Evolutionary conservation across 768 basidiomycete genomes (phyloP).

Genomic region (Mycena indigotica): DNA sequence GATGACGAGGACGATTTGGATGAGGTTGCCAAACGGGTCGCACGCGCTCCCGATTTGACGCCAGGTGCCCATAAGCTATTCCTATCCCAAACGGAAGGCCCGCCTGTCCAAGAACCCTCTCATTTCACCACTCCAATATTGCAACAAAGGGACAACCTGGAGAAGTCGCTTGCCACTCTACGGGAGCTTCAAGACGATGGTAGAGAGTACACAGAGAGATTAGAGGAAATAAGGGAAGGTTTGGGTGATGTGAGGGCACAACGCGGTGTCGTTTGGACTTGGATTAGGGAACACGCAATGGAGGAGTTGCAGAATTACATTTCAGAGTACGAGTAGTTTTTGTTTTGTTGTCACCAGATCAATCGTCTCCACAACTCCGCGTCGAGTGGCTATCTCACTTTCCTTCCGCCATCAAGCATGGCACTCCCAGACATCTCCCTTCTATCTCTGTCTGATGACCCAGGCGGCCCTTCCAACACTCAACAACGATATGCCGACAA

Average conservation of each 20-base stretch:
- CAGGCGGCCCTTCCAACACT: constrained; percentile 24
- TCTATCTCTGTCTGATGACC: constrained; percentile 46
- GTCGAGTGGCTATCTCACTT: too few relatives aligned
- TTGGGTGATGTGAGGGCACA: constrained; percentile 75
- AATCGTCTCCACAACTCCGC: too few relatives aligned
- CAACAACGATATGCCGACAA: constrained; percentile 57
- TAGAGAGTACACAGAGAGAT: constrained; percentile 80
- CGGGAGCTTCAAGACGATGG: constrained; percentile 86
- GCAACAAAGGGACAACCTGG: constrained; percentile 69
- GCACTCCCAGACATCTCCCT: constrained; percentile 53
- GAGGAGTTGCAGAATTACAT: constrained; percentile 62
- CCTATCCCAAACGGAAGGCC: constrained; percentile 49
- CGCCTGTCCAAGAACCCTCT: constrained; percentile 56
- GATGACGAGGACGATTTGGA: constrained; percentile 50
- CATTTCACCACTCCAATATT: constrained; percentile 66
- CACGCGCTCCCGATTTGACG: constrained; percentile 67
- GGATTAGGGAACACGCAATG: constrained; percentile 73
- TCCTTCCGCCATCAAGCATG: constrained; percentile 7
- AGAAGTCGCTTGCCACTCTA: constrained; percentile 72
- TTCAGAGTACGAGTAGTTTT: not conserved
- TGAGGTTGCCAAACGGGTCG: constrained; percentile 43
- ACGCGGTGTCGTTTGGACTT: constrained; percentile 73
- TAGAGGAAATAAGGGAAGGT: constrained; percentile 82
- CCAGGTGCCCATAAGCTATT: constrained; percentile 70
- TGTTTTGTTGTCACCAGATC: too few relatives aligned